A percentile compares a stretch with the other conserved stretches of the same genome.
Evolutionary conservation across 2,329 filamentous ascomycete genomes (phyloP).

Genomic region (Bipolaris victoriae): DNA sequence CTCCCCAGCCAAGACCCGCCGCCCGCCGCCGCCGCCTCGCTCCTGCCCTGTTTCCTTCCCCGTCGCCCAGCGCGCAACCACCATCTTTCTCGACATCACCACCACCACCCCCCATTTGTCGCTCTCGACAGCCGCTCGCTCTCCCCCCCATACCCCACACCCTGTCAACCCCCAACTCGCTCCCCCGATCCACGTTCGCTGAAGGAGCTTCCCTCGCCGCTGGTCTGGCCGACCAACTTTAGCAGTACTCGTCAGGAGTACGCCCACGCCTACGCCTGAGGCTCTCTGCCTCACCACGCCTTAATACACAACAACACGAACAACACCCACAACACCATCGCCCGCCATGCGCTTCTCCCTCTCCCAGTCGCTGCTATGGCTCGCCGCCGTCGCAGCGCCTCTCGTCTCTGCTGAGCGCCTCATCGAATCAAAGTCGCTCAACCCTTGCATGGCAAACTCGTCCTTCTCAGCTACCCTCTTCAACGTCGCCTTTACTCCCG

Average conservation of each 20-base stretch:
- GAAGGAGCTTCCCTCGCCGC: conserved; percentile 31
- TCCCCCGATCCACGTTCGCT: conserved; percentile 17
- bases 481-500: conserved; percentile 79
- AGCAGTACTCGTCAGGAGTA: conserved; percentile 41
- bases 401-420: conserved; percentile 61
- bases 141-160: conserved; percentile 19
- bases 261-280: conserved; percentile 29
- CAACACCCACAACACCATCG: conserved; percentile 7
- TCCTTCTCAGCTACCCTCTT: conserved; percentile 89
- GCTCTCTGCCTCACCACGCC: conserved; percentile 13
- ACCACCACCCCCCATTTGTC: conserved; percentile 25
- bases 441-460: conserved; percentile 82
- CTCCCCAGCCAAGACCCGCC: conserved; percentile 30
- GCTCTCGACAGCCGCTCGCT: conserved; percentile 35
- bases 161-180: not conserved
- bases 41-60: conserved; percentile 43
- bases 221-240: conserved; percentile 41
- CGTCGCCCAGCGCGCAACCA: conserved; percentile 26
- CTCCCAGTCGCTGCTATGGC: conserved; percentile 42
- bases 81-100: conserved; percentile 28
- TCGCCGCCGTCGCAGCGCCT: conserved; percentile 49
- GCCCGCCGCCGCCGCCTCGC: conserved; percentile 36
- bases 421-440: conserved; percentile 82
- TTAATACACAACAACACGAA: conserved; percentile 17
- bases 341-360: conserved; percentile 45